These are phyloP conservation scores for Hemerocallis citrina DNA, from an alignment of 106 monocot species.

Conservation along the genomic window DNA sequence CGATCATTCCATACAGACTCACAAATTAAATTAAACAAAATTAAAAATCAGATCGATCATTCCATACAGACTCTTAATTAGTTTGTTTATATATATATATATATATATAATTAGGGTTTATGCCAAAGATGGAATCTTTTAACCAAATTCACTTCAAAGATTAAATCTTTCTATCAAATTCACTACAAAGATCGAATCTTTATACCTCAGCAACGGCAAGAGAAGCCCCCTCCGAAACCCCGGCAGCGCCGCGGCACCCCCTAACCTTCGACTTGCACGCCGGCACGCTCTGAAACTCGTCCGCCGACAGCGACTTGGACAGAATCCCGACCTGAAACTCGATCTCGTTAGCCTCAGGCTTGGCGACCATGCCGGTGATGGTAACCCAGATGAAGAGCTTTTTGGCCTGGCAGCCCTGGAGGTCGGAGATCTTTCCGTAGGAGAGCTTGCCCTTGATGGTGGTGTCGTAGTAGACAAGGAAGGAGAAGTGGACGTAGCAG, in stretches of 20 bases:
- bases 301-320: constrained; percentile 29
- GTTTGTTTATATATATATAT: too few species aligned
- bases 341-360: constrained; percentile 13
- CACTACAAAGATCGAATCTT: too few species aligned
- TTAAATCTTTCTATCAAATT: too few species aligned
- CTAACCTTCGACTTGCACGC: constrained; percentile 26
- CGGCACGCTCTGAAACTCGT: constrained; percentile 34
- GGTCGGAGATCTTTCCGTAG: constrained; percentile 49
- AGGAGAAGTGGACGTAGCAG: constrained; percentile 49
- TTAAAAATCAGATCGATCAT: too few species aligned
- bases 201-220: constrained; percentile 3
- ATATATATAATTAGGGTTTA: too few species aligned
- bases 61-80: too few species aligned
- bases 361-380: constrained; percentile 40
- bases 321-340: constrained; percentile 57
- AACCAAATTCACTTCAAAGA: too few species aligned
- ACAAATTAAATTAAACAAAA: too few species aligned
- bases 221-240: neutral
- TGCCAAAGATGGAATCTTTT: too few species aligned
- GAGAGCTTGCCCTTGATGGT: constrained; percentile 43
- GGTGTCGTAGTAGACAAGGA: constrained; percentile 54
- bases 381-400: constrained; percentile 68
- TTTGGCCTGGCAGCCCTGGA: constrained; percentile 54
- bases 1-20: too few species aligned
- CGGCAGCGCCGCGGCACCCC: neutral